Conservation (phyloP, 495 filamentous ascomycete genomes). For the Hyaloscypha bicolor region DNA sequence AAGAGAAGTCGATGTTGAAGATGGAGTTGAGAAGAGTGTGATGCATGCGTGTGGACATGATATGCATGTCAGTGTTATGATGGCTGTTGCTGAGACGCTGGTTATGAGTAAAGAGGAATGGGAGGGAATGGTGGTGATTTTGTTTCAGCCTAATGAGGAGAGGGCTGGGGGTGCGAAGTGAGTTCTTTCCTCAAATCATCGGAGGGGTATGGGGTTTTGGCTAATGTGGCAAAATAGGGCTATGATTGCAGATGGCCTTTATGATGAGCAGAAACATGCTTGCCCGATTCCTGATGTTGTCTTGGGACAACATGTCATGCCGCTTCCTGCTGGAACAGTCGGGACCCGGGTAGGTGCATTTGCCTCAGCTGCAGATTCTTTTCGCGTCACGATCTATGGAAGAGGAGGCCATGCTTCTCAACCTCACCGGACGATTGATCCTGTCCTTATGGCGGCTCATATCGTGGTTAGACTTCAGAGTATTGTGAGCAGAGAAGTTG, state of each 20-base stretch:
- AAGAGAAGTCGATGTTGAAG: slow-evolving; percentile 38
- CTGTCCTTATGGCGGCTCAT: slow-evolving; percentile 53
- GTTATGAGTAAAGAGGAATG: slow-evolving; percentile 44
- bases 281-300: slow-evolving; percentile 56
- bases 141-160: slow-evolving; percentile 68
- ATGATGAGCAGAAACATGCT: slow-evolving; percentile 45
- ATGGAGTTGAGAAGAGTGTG: slow-evolving; percentile 52
- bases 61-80: slow-evolving; percentile 56
- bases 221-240: slow-evolving; percentile 25
- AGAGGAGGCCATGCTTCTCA: slow-evolving; percentile 54
- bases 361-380: slow-evolving; percentile 43
- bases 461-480: slow-evolving; percentile 59
- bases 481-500: slow-evolving; percentile 57
- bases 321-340: slow-evolving; percentile 39
- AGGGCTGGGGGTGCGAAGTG: slow-evolving; percentile 50
- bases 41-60: slow-evolving; percentile 75
- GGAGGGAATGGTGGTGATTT: slow-evolving; percentile 56
- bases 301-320: slow-evolving; percentile 59
- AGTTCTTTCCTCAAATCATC: background rate
- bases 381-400: slow-evolving; percentile 49
- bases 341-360: slow-evolving; percentile 46
- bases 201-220: background rate
- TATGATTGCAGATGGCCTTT: slow-evolving; percentile 66
- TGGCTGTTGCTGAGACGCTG: slow-evolving; percentile 53
- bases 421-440: slow-evolving; percentile 58